Percentiles rank a stretch among this genome's conserved stretches.
phyloP scores from a whole-genome alignment of 805 yeast genomes.

The Wickerhamomyces mucosus region DNA sequence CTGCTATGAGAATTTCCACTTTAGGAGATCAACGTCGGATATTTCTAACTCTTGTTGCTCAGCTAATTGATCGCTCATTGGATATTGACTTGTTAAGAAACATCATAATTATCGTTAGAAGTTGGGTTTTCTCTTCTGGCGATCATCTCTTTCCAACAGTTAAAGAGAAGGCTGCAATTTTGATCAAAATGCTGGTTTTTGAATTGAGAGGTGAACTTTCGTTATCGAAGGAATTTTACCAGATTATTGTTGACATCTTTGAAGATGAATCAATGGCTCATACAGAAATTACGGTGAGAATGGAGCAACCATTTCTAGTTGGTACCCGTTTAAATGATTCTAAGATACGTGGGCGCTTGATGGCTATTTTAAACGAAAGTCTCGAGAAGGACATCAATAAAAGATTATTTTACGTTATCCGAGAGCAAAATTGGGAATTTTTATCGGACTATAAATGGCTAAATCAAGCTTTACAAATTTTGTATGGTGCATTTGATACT shows the following conservation, averaged over 20 bases:
- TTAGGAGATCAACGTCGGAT: slow-evolving; percentile 91
- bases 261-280: slow-evolving; percentile 68
- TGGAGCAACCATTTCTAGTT: slow-evolving; percentile 93
- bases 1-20: slow-evolving; percentile 73
- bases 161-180: slow-evolving; percentile 91
- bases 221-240: slow-evolving; percentile 68
- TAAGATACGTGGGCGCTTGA: slow-evolving; percentile 61
- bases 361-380: slow-evolving; percentile 70
- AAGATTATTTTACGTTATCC: slow-evolving; percentile 75
- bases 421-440: slow-evolving; percentile 96
- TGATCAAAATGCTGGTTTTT: slow-evolving; percentile 88
- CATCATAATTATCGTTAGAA: slow-evolving; percentile 68
- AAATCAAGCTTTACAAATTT: slow-evolving; percentile 81
- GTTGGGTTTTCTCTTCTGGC: slow-evolving; percentile 80
- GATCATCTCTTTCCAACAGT: slow-evolving; percentile 81
- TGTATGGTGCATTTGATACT: slow-evolving; percentile 67
- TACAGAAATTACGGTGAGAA: slow-evolving; percentile 83
- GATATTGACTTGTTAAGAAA: slow-evolving; percentile 68
- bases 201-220: slow-evolving; percentile 82
- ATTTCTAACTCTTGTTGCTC: slow-evolving; percentile 78
- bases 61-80: slow-evolving; percentile 78
- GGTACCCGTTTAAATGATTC: slow-evolving; percentile 84
- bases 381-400: slow-evolving; percentile 71
- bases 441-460: slow-evolving; percentile 91
- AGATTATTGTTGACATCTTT: slow-evolving; percentile 80